phyloP scores from a whole-genome alignment of 306 rosid genomes.

The Elaeagnus macrophylla region DNA sequence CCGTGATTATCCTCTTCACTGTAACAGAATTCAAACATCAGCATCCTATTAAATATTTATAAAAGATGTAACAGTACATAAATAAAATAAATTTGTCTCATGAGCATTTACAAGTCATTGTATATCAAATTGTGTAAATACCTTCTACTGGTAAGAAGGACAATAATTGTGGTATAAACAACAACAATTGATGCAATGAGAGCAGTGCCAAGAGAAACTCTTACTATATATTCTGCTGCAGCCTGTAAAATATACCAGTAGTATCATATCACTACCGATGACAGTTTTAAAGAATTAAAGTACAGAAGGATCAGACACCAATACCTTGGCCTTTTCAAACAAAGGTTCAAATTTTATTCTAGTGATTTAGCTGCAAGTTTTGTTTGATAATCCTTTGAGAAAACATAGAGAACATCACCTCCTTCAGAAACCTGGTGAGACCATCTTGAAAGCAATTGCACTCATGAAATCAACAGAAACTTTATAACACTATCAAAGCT shows the following conservation, averaged over 20 bases:
- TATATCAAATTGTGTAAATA: slow-evolving; percentile 17
- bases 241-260: slow-evolving; percentile 42
- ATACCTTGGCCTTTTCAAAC: slow-evolving; percentile 75
- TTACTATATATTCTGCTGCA: slow-evolving; percentile 63
- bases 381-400: slow-evolving; percentile 69
- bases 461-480: slow-evolving; percentile 13
- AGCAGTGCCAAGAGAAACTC: slow-evolving; percentile 96
- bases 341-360: slow-evolving; percentile 72
- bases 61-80: no score
- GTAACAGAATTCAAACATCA: slow-evolving; percentile 28
- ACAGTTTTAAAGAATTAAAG: no score
- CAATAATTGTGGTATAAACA: slow-evolving; percentile 90
- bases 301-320: no score
- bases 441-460: slow-evolving; percentile 46
- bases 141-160: slow-evolving; percentile 76
- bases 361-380: slow-evolving; percentile 81
- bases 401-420: slow-evolving; percentile 86
- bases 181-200: slow-evolving; percentile 83
- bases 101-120: not conserved
- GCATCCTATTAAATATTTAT: not conserved
- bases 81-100: no score
- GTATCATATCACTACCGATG: slow-evolving; percentile 6
- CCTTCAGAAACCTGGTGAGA: slow-evolving; percentile 84
- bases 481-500: no score
- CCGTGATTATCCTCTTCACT: slow-evolving; percentile 91